Evolutionary conservation across 495 filamentous ascomycete genomes (phyloP).

Genomic region (Pseudevernia furfuracea): DNA sequence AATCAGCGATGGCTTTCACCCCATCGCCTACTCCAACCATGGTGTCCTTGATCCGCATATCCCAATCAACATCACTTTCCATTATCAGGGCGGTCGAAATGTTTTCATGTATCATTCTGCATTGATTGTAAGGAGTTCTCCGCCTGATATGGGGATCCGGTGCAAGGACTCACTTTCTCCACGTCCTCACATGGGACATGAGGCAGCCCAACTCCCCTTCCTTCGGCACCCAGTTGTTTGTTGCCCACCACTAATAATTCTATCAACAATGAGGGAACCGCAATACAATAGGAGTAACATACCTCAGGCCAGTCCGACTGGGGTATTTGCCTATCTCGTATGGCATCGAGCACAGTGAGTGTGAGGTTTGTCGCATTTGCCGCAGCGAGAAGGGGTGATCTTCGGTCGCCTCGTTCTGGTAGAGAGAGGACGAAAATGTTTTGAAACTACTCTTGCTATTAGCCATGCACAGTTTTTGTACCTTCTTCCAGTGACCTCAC

Average conservation of each 20-base stretch:
- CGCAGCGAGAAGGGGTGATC: constrained; percentile 19
- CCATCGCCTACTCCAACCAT: constrained; percentile 42
- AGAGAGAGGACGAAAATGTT: constrained; percentile 22
- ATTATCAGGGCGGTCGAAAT: constrained; percentile 38
- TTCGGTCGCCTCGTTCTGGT: constrained; percentile 21
- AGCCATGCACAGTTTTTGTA: neutral
- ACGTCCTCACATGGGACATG: constrained; percentile 23
- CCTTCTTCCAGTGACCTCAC: constrained; percentile 5
- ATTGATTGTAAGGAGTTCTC: neutral
- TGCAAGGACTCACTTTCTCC: constrained; percentile 16
- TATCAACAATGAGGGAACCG: neutral
- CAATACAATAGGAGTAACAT: neutral
- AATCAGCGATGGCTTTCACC: constrained; percentile 47
- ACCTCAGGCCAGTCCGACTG: constrained; percentile 19
- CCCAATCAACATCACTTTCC: constrained; percentile 45
- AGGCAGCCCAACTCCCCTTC: constrained; percentile 25
- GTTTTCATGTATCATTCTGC: constrained; percentile 36
- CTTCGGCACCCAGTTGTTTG: constrained; percentile 21
- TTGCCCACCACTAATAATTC: constrained; percentile 16
- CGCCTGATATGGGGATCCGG: neutral
- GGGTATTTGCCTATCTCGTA: constrained; percentile 24
- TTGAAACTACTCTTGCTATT: constrained; percentile 17
- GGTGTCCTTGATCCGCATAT: constrained; percentile 35
- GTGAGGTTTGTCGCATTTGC: constrained; percentile 22
- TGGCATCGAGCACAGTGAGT: constrained; percentile 21